Percentiles rank a stretch among this genome's conserved stretches.
phyloP scores from a whole-genome alignment of 2,329 filamentous ascomycete species.

The Lasiodiplodia sp. region DNA sequence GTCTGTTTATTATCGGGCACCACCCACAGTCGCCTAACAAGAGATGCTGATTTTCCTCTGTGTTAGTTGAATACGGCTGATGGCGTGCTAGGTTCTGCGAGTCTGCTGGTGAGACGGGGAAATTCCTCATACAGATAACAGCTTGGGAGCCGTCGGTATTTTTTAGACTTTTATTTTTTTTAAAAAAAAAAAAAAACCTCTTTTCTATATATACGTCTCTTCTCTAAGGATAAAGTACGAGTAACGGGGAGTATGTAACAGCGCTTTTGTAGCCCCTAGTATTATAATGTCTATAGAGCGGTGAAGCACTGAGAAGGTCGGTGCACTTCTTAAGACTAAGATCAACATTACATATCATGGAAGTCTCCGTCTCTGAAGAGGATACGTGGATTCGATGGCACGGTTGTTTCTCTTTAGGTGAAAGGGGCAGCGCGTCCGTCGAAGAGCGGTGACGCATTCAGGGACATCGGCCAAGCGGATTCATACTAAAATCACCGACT shows the following conservation, averaged over 20 bases:
- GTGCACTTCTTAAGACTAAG: conserved; percentile 1
- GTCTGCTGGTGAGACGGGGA: background rate
- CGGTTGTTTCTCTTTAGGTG: conserved; percentile 20
- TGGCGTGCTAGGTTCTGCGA: background rate
- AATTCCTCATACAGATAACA: background rate
- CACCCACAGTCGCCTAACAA: background rate
- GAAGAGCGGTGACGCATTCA: conserved; percentile 26
- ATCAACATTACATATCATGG: conserved; percentile 7
- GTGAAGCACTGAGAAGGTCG: conserved; percentile 1
- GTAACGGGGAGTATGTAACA: background rate
- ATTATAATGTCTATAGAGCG: background rate
- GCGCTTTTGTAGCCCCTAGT: background rate
- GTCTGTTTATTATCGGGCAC: background rate
- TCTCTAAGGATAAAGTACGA: background rate
- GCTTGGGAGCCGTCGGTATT: background rate
- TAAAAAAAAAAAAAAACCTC: too few relatives aligned
- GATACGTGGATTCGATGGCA: conserved; percentile 24
- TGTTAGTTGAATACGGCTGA: background rate
- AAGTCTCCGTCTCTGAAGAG: conserved; percentile 12
- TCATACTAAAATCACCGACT: background rate
- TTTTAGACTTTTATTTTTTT: background rate
- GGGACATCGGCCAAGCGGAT: conserved; percentile 10
- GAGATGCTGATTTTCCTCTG: background rate
- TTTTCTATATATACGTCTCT: too few relatives aligned
- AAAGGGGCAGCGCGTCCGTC: conserved; percentile 7